Conservation (phyloP, 192 early-diverging fungal species). For the Allomyces arbusculus region DNA sequence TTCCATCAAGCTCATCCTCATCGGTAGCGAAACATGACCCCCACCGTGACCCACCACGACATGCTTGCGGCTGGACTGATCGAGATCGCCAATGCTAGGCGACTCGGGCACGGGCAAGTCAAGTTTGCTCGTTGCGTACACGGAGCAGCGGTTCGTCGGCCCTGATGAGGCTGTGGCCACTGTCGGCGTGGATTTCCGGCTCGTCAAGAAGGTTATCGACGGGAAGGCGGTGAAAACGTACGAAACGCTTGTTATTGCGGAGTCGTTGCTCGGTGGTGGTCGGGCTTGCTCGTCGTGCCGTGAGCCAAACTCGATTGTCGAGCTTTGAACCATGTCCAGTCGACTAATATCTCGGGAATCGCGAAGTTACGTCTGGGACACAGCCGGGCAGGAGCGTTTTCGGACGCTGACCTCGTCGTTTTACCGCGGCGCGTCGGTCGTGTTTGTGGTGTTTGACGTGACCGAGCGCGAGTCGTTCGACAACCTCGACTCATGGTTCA, state of each 20-base stretch:
- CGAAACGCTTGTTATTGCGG: too few relatives aligned
- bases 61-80: too few relatives aligned
- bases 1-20: too few relatives aligned
- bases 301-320: too few relatives aligned
- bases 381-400: conserved; percentile 97
- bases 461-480: conserved; percentile 83
- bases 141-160: background rate
- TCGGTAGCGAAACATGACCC: too few relatives aligned
- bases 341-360: too few relatives aligned
- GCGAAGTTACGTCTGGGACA: conserved; percentile 43
- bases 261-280: too few relatives aligned
- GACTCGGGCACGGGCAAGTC: background rate
- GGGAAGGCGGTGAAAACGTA: too few relatives aligned
- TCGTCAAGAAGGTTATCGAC: background rate
- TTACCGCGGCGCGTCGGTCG: conserved; percentile 94
- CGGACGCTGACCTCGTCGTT: conserved; percentile 91
- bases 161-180: background rate
- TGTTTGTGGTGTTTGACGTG: conserved; percentile 96
- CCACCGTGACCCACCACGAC: too few relatives aligned
- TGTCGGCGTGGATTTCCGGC: background rate
- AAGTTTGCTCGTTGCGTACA: background rate
- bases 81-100: background rate
- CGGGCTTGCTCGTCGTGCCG: too few relatives aligned
- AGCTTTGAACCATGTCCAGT: too few relatives aligned
- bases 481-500: conserved; percentile 83